Base-by-base conservation (phyloP, 163 green algal species). In the Picocystis sp. region DNA sequence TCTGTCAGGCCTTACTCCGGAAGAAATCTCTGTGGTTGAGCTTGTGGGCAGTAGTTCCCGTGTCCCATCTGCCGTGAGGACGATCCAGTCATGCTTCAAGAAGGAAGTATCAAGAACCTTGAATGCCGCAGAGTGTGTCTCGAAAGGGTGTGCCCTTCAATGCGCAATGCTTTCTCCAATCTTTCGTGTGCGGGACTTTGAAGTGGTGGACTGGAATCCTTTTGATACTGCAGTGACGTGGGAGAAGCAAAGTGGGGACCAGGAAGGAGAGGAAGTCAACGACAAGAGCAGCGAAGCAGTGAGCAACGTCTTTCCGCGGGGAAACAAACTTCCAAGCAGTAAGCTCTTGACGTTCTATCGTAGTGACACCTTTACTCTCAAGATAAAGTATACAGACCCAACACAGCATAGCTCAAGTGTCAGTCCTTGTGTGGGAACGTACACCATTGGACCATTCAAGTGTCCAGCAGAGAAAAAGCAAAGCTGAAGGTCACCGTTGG, bases 121-220 rank as follows among this genome's bases (percentile, higher is more conserved):
- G 47, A 54, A 54, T 35, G 47, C 41, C 3, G 25, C 47, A 21
- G 47, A 54, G 47, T 54, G 47, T 35, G 47, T 54, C 6, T 34
- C n/a, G 22, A 64, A 87, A 5, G 90, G 90, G 11, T 87, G 75
- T 45, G 88, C 90, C 13, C 77, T 99, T 61, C 84, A 95, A 71
- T 93, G 83, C 66, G 90, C 90, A 50, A 99, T 99, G 89, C 82
- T 99, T 35, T 87, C 69, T 46, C 90, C 90, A 56, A 77, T 86
- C 8, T 38, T 38, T 78, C 81, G 80, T 69, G 90, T 97, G 24
- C 76, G 86, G 19, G 83, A 96, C 43, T 97, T 96, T 73, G 82
- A 95, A 56, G 83, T 60, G 17, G 25, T 53, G 43, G 29, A 60
- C 47, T 54, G 38, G 25, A 45, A 29, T 8, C 47, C 47, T 6